Base-by-base conservation (phyloP, 2,329 filamentous ascomycete species). In the Trichophyton simii region DNA sequence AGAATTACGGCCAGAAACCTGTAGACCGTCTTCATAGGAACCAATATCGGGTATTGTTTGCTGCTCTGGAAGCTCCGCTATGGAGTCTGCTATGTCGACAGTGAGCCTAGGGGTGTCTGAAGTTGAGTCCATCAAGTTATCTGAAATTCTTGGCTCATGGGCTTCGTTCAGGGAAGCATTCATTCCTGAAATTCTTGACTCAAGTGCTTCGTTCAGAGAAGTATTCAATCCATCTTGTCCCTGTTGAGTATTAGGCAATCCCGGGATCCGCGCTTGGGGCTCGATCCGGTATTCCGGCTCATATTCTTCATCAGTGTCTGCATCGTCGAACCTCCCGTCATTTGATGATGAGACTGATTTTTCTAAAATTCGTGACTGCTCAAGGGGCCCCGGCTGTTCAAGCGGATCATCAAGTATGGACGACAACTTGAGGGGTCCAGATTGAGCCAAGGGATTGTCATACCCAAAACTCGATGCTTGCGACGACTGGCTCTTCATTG, bases 241-340 rank as follows among this genome's bases (percentile, higher is more conserved):
- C 3, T 11, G 18, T 8, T 18, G 52, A 11, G 20, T 38, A 7
- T 55, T n/a, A n/a, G 25, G 31, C 8, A 13, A 25, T 28, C n/a
- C 8, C 8, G n/a, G 11, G 8, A 31, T 3, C n/a, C 9, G 52
- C 6, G 3, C n/a, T 3, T 36, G 52, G 1, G 13, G 28, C 9
- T 36, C 31, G n/a, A n/a, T 36, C 15, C 15, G n/a, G 34, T 34
- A 55, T 8, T 38, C 52, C n/a, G 52, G 52, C 2, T 34, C 52
- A 50, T 66, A 63, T 41, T 71, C 73, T 36, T 64, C 67, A n/a
- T 76, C 74, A 4, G 73, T 73, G 41, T 71, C 73, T 18, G 74
- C 74, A 63, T 77, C 75, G 13, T 75, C 76, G 52, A 76, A 77
- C 48, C 73, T 72, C 9, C 75, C 75, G 62, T 74, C 72, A 38